Evolutionary conservation across 1,139 yeast species (phyloP), one percentile per base, ranked within the genome.

Genomic region (Komagataea norvegica): DNA sequence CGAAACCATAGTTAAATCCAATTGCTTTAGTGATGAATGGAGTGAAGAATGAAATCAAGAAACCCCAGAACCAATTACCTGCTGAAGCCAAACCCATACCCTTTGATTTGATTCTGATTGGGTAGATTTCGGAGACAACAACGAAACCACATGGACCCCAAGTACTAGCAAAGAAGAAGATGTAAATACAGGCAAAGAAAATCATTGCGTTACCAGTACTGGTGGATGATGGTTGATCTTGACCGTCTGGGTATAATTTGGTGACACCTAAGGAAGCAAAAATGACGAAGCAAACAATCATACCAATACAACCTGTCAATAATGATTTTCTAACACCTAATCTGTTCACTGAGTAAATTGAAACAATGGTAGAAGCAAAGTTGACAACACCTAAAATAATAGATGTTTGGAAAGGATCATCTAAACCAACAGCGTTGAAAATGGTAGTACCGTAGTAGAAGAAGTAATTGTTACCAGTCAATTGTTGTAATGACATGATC

Each of bases 91-190:
- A 62, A 46, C 86, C 77, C 79, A 83, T 80, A 48, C 81, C 86
- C 67, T 82, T 81, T 34, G 87, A 72, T 65, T 85, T 77, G 56
- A 83, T 77, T 65, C 89, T 75, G 53, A 82, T 72, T 59, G 94
- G 91, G 67, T 77, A 83, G 42, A 80, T 70, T 64, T 84, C 94
- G 28, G 89, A 76, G 38, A 77, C 73, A 55, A 82, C 76, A 47
- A 80, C 79, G 67, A 70, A 85, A 38, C 80, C 80, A 56, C 80
- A 76, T 54, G 94, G 91, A 45, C 89, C 95, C 94, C 94, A 84
- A 18, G 91, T 77, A 38, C 81, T 69, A 36, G 94, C 93, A 59
- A 84, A 84, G 68, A 76, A 79, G 73, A 80, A 79, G 49, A 85
- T 80, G 71, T 72, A 85, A 57, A 83, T 65, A 66, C 89, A 80